A percentile compares a stretch with the other conserved stretches of the same genome.
These are phyloP conservation scores for Adiantum capillusveneris DNA, from an alignment of 75 land plant genomes.

Conservation along the genomic window DNA sequence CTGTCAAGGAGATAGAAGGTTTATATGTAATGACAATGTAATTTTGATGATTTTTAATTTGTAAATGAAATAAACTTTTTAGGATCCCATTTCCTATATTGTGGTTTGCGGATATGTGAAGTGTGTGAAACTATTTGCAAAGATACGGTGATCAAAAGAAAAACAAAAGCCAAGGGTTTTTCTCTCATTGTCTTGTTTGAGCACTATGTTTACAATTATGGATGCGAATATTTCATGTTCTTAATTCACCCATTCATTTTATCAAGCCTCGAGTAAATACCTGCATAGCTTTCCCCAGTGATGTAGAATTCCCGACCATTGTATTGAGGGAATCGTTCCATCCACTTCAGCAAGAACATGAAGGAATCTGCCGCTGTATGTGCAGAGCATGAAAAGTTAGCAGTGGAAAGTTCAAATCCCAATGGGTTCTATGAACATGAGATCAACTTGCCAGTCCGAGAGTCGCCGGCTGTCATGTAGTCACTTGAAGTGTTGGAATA, in stretches of 20 bases:
- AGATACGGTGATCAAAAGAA: background rate
- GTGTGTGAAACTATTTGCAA: too few species aligned
- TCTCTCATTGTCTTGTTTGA: background rate
- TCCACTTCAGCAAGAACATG: slow-evolving; percentile 24
- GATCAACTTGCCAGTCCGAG: slow-evolving; percentile 19
- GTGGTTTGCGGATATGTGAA: too few species aligned
- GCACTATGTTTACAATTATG: background rate
- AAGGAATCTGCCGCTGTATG: slow-evolving; percentile 30
- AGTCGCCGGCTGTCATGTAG: slow-evolving; percentile 19
- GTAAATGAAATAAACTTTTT: too few species aligned
- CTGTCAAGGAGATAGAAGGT: too few species aligned
- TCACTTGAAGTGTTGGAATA: slow-evolving; percentile 32
- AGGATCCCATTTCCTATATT: too few species aligned
- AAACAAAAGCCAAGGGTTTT: background rate
- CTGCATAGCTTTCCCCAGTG: slow-evolving; percentile 44
- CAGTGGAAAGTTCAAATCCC: background rate
- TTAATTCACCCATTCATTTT: too few species aligned
- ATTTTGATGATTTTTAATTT: too few species aligned
- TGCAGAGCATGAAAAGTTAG: background rate
- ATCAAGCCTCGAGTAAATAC: too few species aligned
- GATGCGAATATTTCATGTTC: background rate
- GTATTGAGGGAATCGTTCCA: slow-evolving; percentile 26
- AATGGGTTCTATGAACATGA: background rate
- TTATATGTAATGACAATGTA: too few species aligned
- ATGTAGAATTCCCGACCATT: slow-evolving; percentile 20